Percentiles rank a stretch among this genome's conserved stretches.
Conservation (phyloP, 1,139 yeast genomes). For the Candida anutae region DNA sequence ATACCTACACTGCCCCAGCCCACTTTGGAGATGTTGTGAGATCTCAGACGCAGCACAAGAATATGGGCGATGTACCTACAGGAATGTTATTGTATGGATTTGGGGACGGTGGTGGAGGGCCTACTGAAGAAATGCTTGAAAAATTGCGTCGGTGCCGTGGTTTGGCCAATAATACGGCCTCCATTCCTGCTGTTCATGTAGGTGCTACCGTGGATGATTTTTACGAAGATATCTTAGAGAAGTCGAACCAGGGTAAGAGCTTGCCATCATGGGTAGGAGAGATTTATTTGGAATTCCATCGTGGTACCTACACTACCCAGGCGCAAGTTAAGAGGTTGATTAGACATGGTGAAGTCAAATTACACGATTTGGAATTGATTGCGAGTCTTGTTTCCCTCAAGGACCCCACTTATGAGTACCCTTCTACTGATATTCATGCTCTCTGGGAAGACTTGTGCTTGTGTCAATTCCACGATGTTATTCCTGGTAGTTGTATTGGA, state of each 20-base stretch:
- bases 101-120: slow-evolving; percentile 99
- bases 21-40: slow-evolving; percentile 87
- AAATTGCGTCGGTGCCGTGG: slow-evolving; percentile 89
- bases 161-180: slow-evolving; percentile 71
- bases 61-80: slow-evolving; percentile 68
- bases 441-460: slow-evolving; percentile 85
- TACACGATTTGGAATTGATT: slow-evolving; percentile 80
- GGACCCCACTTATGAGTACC: slow-evolving; percentile 53
- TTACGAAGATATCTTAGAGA: slow-evolving; percentile 55
- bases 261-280: slow-evolving; percentile 92
- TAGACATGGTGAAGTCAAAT: slow-evolving; percentile 67
- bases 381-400: slow-evolving; percentile 69
- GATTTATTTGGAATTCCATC: slow-evolving; percentile 86
- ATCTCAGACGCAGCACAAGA: slow-evolving; percentile 74
- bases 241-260: slow-evolving; percentile 55
- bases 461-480: slow-evolving; percentile 93
- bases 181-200: slow-evolving; percentile 68
- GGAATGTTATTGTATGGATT: slow-evolving; percentile 81
- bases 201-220: slow-evolving; percentile 77
- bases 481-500: slow-evolving; percentile 94
- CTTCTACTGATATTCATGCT: slow-evolving; percentile 53
- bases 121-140: slow-evolving; percentile 87
- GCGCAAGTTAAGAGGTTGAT: slow-evolving; percentile 76
- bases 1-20: slow-evolving; percentile 90
- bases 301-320: slow-evolving; percentile 95